Evolutionary conservation across 257 asterid genomes (phyloP), one percentile per base, ranked within the genome.

Genomic region (Prunella vulgaris): DNA sequence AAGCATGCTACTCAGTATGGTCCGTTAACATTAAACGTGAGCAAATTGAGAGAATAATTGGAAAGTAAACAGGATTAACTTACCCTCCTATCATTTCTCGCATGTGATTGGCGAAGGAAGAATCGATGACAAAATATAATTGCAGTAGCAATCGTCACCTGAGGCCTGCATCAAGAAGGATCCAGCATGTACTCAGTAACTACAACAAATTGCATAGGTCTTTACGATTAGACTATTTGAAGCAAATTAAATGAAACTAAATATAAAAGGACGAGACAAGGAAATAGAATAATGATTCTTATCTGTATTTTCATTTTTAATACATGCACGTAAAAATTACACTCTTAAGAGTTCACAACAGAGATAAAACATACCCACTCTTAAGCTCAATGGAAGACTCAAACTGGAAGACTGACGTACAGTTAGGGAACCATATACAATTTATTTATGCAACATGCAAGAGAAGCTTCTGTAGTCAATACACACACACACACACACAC

Each of bases 71-170:
- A 68, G 70, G 35, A 53, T 17, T 35, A 35, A 77, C 94, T 86
- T 70, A 90, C 98, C 89, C 95, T 81, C 77, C 95, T 79, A 69
- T 93, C 98, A 77, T 93, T 93, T 81, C 81, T 84, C 8, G 86
- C 80, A 82, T 85, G 98, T 48, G 98, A 93, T 58, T 90, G 98
- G 13, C 92, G 95, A 68, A 83, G 90, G 79, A 93, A 93, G 87
- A 90, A 93, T 54, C 98, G 98, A 72, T 93, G 98, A 78, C 96
- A 93, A 76, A 93, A 93, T 78, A 93, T 84, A 56, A 93, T 93
- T 53, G 98, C 95, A 1, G 97, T 93, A 17, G 98, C 98, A 84
- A 93, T 93, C 10, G 97, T 93, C 56, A 90, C 95, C 86, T 93
- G 98, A 10, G 97, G 98, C 87, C 98, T 93, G 97, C 88, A 90